phyloP scores from a whole-genome alignment of 441 rosid species.

The Euphorbia schlechtendalii region DNA sequence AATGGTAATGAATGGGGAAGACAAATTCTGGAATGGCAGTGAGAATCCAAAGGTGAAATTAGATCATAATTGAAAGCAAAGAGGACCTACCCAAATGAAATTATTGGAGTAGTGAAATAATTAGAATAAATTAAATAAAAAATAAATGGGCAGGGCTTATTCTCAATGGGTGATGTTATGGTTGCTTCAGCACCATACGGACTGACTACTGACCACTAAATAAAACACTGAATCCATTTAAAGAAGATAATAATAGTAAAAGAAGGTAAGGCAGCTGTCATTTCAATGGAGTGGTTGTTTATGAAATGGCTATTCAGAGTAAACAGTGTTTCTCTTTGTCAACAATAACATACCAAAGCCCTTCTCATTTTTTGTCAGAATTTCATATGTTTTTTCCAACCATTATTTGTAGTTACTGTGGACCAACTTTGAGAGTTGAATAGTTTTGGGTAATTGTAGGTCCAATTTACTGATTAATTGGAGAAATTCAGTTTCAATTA shows the following conservation, averaged over 20 bases:
- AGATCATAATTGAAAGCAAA: constrained; percentile 19
- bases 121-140: too few relatives aligned
- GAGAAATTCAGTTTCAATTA: too few relatives aligned
- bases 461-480: too few relatives aligned
- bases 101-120: constrained; percentile 23
- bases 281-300: neutral
- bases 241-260: too few relatives aligned
- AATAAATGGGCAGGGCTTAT: constrained; percentile 19
- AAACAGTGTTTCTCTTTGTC: neutral
- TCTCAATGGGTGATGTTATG: constrained; percentile 9
- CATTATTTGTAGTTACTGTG: too few relatives aligned
- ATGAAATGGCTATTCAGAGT: neutral
- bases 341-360: neutral
- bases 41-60: neutral
- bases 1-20: neutral
- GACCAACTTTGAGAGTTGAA: too few relatives aligned
- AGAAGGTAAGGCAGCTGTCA: constrained; percentile 15
- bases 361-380: too few relatives aligned
- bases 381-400: too few relatives aligned
- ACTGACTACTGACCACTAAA: neutral
- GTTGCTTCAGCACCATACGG: neutral
- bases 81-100: constrained; percentile 24
- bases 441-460: too few relatives aligned
- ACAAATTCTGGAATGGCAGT: neutral
- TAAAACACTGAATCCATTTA: too few relatives aligned